Evolutionary conservation across 352 stramenopile species (phyloP).

Genomic region (Phytophthora crassamura): DNA sequence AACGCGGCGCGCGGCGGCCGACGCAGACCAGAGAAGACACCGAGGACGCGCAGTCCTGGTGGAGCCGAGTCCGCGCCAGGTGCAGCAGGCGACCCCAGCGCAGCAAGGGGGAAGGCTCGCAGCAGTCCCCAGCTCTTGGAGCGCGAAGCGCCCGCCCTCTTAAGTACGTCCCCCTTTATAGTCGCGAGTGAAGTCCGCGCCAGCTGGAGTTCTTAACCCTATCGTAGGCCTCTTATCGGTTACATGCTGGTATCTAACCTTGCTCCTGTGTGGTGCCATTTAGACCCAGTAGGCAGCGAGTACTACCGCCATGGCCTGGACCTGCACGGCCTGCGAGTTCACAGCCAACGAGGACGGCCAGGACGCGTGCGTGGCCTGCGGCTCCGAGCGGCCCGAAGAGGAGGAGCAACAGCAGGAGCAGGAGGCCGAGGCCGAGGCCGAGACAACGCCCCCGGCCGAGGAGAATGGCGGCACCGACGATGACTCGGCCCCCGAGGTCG

Average conservation of each 20-base stretch:
- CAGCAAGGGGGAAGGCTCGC: background rate
- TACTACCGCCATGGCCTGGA: conserved; percentile 58
- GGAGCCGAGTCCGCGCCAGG: conserved; percentile 19
- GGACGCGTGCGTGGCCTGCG: conserved; percentile 68
- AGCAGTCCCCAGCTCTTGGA: conserved; percentile 17
- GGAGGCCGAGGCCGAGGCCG: conserved; percentile 11
- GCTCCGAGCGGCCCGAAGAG: conserved; percentile 50
- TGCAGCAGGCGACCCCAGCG: conserved; percentile 19
- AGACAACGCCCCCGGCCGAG: background rate
- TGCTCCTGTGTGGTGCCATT: conserved; percentile 1
- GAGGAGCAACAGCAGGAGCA: conserved; percentile 30
- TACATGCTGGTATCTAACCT: conserved; percentile 14
- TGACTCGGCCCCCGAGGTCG: conserved; percentile 45
- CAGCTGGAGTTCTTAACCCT: conserved; percentile 13
- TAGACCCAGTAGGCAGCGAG: conserved; percentile 5
- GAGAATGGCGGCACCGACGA: conserved; percentile 9
- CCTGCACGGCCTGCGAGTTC: conserved; percentile 69
- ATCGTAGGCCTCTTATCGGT: background rate
- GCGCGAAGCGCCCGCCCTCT: conserved; percentile 3
- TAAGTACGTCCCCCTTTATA: conserved; percentile 17
- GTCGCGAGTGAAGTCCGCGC: conserved; percentile 12
- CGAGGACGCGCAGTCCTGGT: conserved; percentile 33
- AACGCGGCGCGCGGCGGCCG: conserved; percentile 34
- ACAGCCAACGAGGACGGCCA: conserved; percentile 64
- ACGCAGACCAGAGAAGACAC: conserved; percentile 38